phyloP scores from a whole-genome alignment of 1,139 yeast species.

The Debaryomyces singareniensis region DNA sequence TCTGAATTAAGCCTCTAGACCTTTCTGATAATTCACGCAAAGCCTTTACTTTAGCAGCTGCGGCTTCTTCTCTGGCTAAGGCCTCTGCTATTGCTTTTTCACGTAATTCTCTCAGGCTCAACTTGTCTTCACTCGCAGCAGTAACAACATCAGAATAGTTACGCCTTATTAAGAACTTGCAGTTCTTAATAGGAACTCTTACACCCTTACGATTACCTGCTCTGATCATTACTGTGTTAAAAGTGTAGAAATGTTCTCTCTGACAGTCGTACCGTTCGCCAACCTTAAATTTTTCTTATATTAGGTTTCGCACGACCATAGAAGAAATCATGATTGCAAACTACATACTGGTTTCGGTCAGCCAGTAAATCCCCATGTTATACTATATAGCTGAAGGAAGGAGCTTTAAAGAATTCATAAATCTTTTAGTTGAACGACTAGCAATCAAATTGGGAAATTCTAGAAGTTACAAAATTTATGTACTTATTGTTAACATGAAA shows the following conservation, averaged over 20 bases:
- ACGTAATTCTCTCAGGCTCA: slow-evolving; percentile 27
- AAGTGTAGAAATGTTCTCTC: no score
- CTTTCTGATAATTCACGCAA: slow-evolving; percentile 29
- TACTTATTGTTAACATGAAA: neutral
- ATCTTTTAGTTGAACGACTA: neutral
- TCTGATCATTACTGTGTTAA: no score
- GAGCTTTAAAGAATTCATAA: neutral
- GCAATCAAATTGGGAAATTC: neutral
- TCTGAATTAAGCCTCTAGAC: slow-evolving; percentile 21
- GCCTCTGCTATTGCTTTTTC: slow-evolving; percentile 41
- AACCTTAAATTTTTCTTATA: no score
- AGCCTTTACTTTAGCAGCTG: slow-evolving; percentile 28
- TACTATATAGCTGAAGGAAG: neutral
- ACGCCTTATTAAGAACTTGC: no score
- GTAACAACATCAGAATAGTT: no score
- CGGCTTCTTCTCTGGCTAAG: slow-evolving; percentile 39
- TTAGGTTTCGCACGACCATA: no score
- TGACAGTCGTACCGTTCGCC: no score
- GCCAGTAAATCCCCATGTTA: no score
- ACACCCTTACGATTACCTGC: no score
- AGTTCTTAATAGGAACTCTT: no score
- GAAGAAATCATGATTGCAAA: no score
- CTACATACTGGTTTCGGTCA: no score
- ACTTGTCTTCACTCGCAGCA: slow-evolving; percentile 3
- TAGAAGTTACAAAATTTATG: neutral